phyloP scores from a whole-genome alignment of 768 basidiomycete species.

The Boletus rubroflammeus region DNA sequence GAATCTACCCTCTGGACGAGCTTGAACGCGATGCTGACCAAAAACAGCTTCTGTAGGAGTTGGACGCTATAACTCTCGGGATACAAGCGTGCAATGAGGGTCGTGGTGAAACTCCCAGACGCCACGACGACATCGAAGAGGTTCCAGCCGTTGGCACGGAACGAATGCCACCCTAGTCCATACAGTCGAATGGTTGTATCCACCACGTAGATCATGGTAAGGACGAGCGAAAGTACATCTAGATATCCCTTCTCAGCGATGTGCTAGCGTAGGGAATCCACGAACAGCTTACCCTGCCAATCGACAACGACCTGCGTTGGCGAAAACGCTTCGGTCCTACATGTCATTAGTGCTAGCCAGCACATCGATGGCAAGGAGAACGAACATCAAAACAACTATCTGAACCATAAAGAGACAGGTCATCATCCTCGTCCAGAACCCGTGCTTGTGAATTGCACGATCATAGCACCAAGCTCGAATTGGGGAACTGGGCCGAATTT shows the following conservation, averaged over 20 bases:
- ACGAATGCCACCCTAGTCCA: constrained; percentile 83
- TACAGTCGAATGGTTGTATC: constrained; percentile 77
- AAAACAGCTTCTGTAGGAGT: constrained; percentile 85
- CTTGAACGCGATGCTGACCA: constrained; percentile 92
- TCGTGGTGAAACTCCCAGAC: constrained; percentile 79
- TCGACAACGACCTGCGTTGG: constrained; percentile 47
- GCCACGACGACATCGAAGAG: constrained; percentile 83
- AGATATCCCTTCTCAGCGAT: constrained; percentile 4
- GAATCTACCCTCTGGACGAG: constrained; percentile 84
- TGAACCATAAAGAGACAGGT: constrained; percentile 78
- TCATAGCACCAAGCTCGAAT: constrained; percentile 88
- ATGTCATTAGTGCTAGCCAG: neutral
- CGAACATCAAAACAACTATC: constrained; percentile 79
- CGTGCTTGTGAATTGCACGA: constrained; percentile 86
- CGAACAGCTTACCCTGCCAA: constrained; percentile 51
- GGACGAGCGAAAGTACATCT: constrained; percentile 75
- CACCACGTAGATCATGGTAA: constrained; percentile 68
- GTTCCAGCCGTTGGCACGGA: constrained; percentile 92
- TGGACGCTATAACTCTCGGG: constrained; percentile 47
- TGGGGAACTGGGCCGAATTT: constrained; percentile 46
- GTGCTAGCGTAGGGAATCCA: constrained; percentile 1
- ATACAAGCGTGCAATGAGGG: constrained; percentile 61
- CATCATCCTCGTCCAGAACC: constrained; percentile 85
- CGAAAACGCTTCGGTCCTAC: constrained; percentile 78
- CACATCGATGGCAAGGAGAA: constrained; percentile 4